Conservation (phyloP, 2,329 filamentous ascomycete genomes). For the Aspergillus texensis region DNA sequence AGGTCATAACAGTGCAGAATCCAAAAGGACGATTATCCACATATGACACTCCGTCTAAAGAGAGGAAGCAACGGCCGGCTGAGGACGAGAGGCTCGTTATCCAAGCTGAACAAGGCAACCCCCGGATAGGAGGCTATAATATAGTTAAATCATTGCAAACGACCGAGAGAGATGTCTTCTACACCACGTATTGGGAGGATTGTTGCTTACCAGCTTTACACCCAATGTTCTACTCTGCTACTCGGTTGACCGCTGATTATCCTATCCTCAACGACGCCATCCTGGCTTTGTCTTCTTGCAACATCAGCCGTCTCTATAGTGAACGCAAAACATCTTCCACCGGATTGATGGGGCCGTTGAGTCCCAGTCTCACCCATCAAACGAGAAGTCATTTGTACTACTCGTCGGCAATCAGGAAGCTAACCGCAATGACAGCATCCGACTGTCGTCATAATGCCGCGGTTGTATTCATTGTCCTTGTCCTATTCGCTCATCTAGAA, state of each 20-base stretch:
- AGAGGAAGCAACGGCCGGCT: too few species aligned
- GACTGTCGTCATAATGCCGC: constrained; percentile 12
- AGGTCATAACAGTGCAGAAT: not conserved
- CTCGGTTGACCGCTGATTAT: not conserved
- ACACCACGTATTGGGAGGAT: constrained; percentile 30
- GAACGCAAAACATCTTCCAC: constrained; percentile 13
- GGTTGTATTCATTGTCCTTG: constrained; percentile 15
- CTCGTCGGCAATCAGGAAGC: constrained; percentile 23
- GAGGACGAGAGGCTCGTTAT: too few species aligned
- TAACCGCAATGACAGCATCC: constrained; percentile 10
- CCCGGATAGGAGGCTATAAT: not conserved
- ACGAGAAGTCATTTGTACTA: constrained; percentile 29
- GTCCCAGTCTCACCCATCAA: constrained; percentile 24
- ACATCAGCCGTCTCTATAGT: constrained; percentile 20
- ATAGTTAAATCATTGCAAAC: constrained; percentile 24
- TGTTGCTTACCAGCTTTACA: constrained; percentile 27
- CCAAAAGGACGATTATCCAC: not conserved
- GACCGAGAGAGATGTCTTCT: constrained; percentile 27
- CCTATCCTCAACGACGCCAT: constrained; percentile 18
- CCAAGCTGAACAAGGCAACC: too few species aligned
- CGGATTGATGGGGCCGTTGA: constrained; percentile 7
- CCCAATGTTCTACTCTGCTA: constrained; percentile 21
- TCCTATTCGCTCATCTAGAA: constrained; percentile 26
- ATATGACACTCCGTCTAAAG: too few species aligned
- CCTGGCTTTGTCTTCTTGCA: constrained; percentile 26